A percentile compares a stretch with the other conserved stretches of the same genome.
These are phyloP conservation scores for Camellia lanceoleosa DNA, from an alignment of 148 eudicot species.

Conservation along the genomic window DNA sequence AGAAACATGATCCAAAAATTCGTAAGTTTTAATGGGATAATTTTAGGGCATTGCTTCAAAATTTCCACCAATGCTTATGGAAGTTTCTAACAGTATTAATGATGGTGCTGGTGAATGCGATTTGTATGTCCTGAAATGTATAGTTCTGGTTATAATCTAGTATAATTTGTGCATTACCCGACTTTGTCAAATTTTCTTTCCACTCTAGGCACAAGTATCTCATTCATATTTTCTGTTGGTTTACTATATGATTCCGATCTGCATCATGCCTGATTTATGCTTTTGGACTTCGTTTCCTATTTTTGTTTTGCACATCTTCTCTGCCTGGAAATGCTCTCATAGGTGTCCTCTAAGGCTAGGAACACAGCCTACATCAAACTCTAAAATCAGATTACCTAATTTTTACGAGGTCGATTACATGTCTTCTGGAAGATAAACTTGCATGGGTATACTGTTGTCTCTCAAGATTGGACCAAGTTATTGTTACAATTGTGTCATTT, in stretches of 20 bases:
- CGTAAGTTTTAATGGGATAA: no score
- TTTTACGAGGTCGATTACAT: not conserved
- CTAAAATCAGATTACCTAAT: not conserved
- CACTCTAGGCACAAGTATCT: not conserved
- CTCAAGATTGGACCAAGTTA: not conserved
- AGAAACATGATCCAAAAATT: no score
- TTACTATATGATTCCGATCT: not conserved
- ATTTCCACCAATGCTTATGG: not conserved
- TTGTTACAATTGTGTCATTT: not conserved
- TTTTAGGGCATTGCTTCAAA: not conserved
- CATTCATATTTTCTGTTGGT: not conserved
- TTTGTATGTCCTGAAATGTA: not conserved
- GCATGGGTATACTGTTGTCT: not conserved
- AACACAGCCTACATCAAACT: not conserved
- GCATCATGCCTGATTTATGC: not conserved
- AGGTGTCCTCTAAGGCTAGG: not conserved
- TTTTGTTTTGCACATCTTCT: not conserved
- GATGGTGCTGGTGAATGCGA: not conserved
- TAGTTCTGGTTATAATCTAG: not conserved
- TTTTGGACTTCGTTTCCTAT: not conserved
- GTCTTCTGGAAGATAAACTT: slow-evolving; percentile 1
- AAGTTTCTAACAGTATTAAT: not conserved
- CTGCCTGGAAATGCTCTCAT: not conserved
- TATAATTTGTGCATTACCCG: not conserved
- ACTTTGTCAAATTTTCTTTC: not conserved